Evolutionary conservation across 768 basidiomycete species (phyloP), one percentile per base, ranked within the genome.

Genomic region (Suillus decipiens): DNA sequence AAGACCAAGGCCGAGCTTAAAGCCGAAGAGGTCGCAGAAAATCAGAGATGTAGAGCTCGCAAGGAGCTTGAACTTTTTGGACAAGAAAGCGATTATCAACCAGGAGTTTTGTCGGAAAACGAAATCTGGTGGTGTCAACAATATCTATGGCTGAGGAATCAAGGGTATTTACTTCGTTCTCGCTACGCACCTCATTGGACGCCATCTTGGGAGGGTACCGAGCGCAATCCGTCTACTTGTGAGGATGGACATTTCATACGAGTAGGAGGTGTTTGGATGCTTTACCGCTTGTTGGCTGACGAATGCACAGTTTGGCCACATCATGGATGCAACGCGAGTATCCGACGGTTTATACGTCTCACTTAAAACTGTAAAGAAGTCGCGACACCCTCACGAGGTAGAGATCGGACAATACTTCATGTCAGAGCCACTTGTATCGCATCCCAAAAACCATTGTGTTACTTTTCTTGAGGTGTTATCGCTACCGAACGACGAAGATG

Each of bases 361-460:
- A 0, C 61, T 82, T 36, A 81, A 80, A 58, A 43, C 63, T 15
- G 34, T 76, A 2, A 9, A 53, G 6, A 34, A 12, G 3, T 47
- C 42, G 6, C 47, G 54, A 0, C 65, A 70, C 54, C 69, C 75
- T 19, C 14, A 70, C 1, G 80, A 82, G 50, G 58, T 72, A 15
- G 64, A 72, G 1, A 77, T 82, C 42, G 66, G 60, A 0, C 50
- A 65, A 70, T 71, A 65, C 9, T 70, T 69, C 60, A 66, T 64
- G 6, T 64, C 64, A 0, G 31, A 54, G 11, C 0, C 22, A 0
- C 51, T 69, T 1, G 59, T 14, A 0, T 43, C 0, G 1, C n/a
- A 37, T 7, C 61, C 63, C 39, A 61, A 24, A n/a, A 82, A 80
- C 33, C 78, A 80, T 60, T 79, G 78, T 28, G 69, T 78, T 1